Percentiles rank a stretch among this genome's conserved stretches.
Evolutionary conservation across 345 rosid genomes (phyloP).

Genomic region (Erysimum cheiranthoides): DNA sequence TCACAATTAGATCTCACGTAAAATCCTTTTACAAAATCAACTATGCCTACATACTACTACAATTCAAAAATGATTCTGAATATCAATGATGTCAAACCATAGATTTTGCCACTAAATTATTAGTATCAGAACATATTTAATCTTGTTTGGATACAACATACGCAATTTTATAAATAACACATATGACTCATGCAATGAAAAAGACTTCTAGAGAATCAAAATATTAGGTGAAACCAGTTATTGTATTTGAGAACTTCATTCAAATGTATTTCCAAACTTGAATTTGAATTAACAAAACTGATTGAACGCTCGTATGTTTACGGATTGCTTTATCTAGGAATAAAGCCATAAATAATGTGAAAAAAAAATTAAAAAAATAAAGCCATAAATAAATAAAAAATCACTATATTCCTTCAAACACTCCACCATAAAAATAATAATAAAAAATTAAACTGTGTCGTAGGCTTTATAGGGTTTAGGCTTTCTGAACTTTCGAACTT

Average conservation of each 20-base stretch:
- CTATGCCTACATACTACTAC: background rate
- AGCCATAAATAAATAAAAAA: background rate
- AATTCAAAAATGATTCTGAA: background rate
- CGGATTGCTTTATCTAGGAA: conserved; percentile 9
- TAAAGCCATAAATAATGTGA: conserved; percentile 25
- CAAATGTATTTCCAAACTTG: background rate
- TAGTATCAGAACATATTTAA: background rate
- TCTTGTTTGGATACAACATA: conserved; percentile 1
- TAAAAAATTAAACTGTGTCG: conserved; percentile 8
- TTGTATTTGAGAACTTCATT: background rate
- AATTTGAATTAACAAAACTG: conserved; percentile 8
- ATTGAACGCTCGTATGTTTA: background rate
- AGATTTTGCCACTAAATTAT: background rate
- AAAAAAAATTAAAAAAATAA: too few species aligned
- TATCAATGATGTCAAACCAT: background rate
- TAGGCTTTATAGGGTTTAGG: conserved; percentile 46
- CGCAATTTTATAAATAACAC: background rate
- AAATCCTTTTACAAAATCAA: background rate
- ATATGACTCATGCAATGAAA: background rate
- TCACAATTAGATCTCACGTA: background rate
- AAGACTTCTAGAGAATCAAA: background rate
- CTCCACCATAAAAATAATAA: conserved; percentile 16
- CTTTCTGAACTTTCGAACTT: conserved; percentile 38
- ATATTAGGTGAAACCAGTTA: background rate
- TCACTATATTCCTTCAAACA: conserved; percentile 28